Percentiles rank a stretch among this genome's conserved stretches.
phyloP scores from a whole-genome alignment of 345 rosid species.

The Xanthoceras sorbifolium region DNA sequence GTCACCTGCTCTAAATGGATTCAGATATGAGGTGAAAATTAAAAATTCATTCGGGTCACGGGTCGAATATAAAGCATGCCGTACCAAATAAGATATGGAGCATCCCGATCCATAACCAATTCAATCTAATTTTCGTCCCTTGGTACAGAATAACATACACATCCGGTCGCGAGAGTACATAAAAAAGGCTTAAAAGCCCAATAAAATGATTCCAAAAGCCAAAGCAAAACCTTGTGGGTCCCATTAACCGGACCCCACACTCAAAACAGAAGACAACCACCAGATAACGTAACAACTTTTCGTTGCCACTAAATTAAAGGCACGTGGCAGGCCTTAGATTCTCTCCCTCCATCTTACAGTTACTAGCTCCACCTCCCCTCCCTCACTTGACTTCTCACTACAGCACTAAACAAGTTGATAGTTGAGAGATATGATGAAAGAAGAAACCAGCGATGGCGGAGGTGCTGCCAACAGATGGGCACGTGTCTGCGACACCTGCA shows the following conservation, averaged over 20 bases:
- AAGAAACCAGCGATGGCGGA: conserved; percentile 37
- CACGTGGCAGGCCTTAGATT: conserved; percentile 49
- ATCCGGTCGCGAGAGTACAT: neutral
- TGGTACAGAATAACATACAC: too few species aligned
- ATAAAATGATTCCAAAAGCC: conserved; percentile 28
- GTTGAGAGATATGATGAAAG: conserved; percentile 52
- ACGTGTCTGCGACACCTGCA: conserved; percentile 72
- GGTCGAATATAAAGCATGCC: too few species aligned
- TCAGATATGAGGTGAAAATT: too few species aligned
- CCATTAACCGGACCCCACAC: neutral
- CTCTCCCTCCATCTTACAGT: conserved; percentile 36
- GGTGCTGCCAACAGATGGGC: conserved; percentile 48
- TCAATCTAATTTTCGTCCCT: too few species aligned
- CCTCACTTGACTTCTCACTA: conserved; percentile 14
- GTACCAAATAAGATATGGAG: too few species aligned
- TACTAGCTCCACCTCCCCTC: conserved; percentile 23
- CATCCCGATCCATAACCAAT: too few species aligned
- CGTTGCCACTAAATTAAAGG: conserved; percentile 39
- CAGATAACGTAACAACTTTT: conserved; percentile 44
- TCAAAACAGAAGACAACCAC: conserved; percentile 45
- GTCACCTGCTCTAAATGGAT: too few species aligned
- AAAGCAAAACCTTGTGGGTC: conserved; percentile 22
- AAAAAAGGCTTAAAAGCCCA: too few species aligned
- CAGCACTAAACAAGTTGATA: neutral
- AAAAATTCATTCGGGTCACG: too few species aligned